Conservation (phyloP, 495 filamentous ascomycete species). For the Aspergillus heteromorphus region DNA sequence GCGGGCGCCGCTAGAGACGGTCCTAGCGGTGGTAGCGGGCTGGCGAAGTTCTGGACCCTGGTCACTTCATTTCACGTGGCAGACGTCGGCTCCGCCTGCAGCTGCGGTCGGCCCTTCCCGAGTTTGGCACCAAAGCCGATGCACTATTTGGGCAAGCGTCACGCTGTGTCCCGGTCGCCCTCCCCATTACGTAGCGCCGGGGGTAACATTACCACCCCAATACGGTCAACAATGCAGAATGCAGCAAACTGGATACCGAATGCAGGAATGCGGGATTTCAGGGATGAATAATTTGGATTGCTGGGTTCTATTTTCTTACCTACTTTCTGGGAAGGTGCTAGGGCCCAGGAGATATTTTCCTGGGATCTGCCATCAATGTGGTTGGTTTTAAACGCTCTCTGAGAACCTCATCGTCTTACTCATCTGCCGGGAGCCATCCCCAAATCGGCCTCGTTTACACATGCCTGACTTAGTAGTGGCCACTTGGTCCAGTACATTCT, state of each 20-base stretch:
- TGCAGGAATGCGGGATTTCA: no score
- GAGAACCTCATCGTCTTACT: no score
- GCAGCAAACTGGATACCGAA: no score
- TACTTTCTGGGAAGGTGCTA: no score
- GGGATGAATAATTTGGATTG: no score
- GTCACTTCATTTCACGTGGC: slow-evolving; percentile 27
- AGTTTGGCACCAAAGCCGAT: slow-evolving; percentile 31
- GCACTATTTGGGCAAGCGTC: slow-evolving; percentile 16
- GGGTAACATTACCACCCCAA: background rate
- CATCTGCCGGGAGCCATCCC: background rate
- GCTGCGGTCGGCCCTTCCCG: slow-evolving; percentile 26
- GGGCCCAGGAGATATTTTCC: background rate
- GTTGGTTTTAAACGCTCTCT: no score
- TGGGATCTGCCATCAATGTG: no score
- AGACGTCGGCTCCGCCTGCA: slow-evolving; percentile 18
- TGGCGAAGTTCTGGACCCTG: slow-evolving; percentile 27
- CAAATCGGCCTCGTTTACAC: slow-evolving; percentile 8
- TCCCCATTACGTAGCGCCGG: background rate
- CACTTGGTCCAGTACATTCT: no score
- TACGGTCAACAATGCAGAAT: no score
- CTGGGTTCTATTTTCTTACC: no score
- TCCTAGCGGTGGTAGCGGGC: slow-evolving; percentile 11
- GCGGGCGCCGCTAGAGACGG: slow-evolving; percentile 18
- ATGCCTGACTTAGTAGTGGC: slow-evolving; percentile 6
- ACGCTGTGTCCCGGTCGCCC: slow-evolving; percentile 9